These are phyloP conservation scores for Colletotrichum tabaci DNA, from an alignment of 2,329 filamentous ascomycete species.

Conservation along the genomic window DNA sequence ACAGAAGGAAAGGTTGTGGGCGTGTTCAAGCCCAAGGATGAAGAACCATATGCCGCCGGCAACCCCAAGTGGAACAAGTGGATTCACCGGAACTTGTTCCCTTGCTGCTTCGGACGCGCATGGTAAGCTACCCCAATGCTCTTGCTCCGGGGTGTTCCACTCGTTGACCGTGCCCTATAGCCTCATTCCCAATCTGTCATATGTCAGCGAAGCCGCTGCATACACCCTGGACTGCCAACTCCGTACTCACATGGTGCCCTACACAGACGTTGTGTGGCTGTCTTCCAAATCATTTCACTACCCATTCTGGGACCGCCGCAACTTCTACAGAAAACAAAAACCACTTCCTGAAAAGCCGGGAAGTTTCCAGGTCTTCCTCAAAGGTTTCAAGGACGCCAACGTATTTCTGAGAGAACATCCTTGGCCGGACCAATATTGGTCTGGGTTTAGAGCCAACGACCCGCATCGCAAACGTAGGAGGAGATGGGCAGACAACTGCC, in stretches of 20 bases:
- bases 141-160: neutral
- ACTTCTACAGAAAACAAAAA: constrained; percentile 89
- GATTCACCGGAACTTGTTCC: constrained; percentile 98
- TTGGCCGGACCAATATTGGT: constrained; percentile 91
- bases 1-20: constrained; percentile 93
- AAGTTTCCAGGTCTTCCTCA: constrained; percentile 97
- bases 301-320: constrained; percentile 95
- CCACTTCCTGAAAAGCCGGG: constrained; percentile 90
- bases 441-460: constrained; percentile 78
- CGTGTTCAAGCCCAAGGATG: constrained; percentile 99
- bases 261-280: constrained; percentile 93
- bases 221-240: constrained; percentile 95
- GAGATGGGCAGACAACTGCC: constrained; percentile 52
- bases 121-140: constrained; percentile 68
- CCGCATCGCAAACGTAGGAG: constrained; percentile 78
- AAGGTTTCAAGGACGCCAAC: constrained; percentile 97
- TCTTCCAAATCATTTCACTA: constrained; percentile 99
- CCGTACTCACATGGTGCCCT: constrained; percentile 92
- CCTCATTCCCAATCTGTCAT: constrained; percentile 96
- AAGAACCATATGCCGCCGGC: constrained; percentile 95
- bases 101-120: constrained; percentile 95
- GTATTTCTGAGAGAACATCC: constrained; percentile 95
- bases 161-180: constrained; percentile 52
- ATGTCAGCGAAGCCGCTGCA: constrained; percentile 96
- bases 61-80: constrained; percentile 99